These are phyloP conservation scores for Pseudogymnoascus sp. DNA, from an alignment of 2,329 filamentous ascomycete species.

Conservation along the genomic window DNA sequence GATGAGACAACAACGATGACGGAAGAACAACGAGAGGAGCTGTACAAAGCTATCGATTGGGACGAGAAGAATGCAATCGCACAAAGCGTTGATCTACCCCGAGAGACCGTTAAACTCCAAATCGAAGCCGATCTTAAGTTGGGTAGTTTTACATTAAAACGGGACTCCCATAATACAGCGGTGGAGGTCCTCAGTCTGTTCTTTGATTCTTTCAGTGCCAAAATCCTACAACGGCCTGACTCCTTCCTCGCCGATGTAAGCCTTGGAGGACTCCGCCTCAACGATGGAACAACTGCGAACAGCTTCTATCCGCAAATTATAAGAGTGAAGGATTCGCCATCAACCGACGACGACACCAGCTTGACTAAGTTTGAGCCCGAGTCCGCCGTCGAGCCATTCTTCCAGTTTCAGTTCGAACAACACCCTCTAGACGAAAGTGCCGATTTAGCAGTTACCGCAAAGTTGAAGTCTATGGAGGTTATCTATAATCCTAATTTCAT, in stretches of 20 bases:
- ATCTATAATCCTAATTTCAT: constrained; percentile 96
- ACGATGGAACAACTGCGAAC: constrained; percentile 88
- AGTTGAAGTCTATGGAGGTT: constrained; percentile 90
- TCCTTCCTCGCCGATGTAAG: constrained; percentile 84
- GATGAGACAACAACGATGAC: constrained; percentile 81
- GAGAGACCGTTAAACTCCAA: constrained; percentile 87
- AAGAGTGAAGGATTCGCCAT: constrained; percentile 79
- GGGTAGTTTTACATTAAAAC: constrained; percentile 89
- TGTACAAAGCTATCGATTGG: constrained; percentile 97
- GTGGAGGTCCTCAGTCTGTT: constrained; percentile 82
- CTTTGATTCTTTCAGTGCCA: constrained; percentile 91
- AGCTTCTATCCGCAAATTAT: constrained; percentile 94
- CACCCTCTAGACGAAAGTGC: constrained; percentile 90
- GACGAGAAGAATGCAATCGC: constrained; percentile 88
- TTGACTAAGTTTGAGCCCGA: constrained; percentile 32
- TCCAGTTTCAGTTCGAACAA: constrained; percentile 86
- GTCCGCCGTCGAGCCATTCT: constrained; percentile 67
- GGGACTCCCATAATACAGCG: constrained; percentile 68
- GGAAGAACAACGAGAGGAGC: constrained; percentile 89
- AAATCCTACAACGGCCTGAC: constrained; percentile 80
- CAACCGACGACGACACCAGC: constrained; percentile 34
- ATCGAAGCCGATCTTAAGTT: constrained; percentile 89
- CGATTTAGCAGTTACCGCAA: constrained; percentile 82
- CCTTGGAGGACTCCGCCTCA: constrained; percentile 85
- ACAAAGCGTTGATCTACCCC: constrained; percentile 80